Evolutionary conservation across 805 yeast genomes (phyloP).

Genomic region (Wickerhamomyces hampshirensis): DNA sequence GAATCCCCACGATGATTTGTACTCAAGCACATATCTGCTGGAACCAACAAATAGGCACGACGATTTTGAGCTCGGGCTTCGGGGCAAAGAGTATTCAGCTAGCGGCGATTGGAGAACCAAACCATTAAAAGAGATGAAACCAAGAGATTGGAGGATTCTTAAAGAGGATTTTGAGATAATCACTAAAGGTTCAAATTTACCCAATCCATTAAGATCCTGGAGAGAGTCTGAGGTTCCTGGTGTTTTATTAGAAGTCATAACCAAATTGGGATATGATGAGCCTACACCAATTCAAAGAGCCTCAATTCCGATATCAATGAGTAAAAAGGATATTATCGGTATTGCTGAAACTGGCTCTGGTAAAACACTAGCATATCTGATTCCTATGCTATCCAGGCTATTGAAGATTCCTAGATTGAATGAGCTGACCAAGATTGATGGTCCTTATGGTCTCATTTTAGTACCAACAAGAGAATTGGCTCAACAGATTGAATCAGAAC

Average conservation of each 20-base stretch:
- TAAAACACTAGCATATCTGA: slow-evolving; percentile 76
- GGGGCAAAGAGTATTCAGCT: too few species aligned
- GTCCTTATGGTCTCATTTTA: slow-evolving; percentile 69
- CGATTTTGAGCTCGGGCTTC: too few species aligned
- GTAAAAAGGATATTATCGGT: slow-evolving; percentile 67
- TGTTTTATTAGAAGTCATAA: slow-evolving; percentile 33
- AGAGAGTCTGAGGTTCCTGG: slow-evolving; percentile 50
- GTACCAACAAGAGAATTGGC: slow-evolving; percentile 97
- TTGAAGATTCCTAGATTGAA: slow-evolving; percentile 42
- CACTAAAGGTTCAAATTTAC: slow-evolving; percentile 38
- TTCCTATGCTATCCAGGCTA: slow-evolving; percentile 65
- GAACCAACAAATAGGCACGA: too few species aligned
- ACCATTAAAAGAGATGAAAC: slow-evolving; percentile 56
- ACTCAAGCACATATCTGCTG: slow-evolving; percentile 10
- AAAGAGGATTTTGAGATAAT: slow-evolving; percentile 71
- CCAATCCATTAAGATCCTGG: slow-evolving; percentile 73
- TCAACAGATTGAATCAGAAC: slow-evolving; percentile 72
- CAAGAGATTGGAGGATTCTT: slow-evolving; percentile 87
- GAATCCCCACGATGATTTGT: slow-evolving; percentile 31
- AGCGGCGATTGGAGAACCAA: slow-evolving; percentile 64
- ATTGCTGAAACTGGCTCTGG: slow-evolving; percentile 98
- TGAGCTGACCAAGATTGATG: slow-evolving; percentile 45
- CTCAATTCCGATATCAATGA: slow-evolving; percentile 66
- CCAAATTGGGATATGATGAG: slow-evolving; percentile 42
- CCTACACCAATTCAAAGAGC: slow-evolving; percentile 95